Evolutionary conservation across 2,329 filamentous ascomycete species (phyloP).

Genomic region (Pseudogymnoascus sp.): DNA sequence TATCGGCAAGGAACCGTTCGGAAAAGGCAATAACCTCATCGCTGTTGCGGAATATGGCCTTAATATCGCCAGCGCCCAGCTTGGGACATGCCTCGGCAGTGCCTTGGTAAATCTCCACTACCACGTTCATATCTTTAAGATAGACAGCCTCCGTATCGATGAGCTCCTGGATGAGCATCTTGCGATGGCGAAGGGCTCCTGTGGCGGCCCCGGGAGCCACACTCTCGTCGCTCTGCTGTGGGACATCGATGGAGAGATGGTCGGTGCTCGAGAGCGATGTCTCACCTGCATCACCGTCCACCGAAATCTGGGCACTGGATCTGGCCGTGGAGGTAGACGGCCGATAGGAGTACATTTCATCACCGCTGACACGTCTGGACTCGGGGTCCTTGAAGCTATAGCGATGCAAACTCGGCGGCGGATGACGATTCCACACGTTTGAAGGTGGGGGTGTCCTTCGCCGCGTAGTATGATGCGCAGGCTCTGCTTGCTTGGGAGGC

Average conservation of each 20-base stretch:
- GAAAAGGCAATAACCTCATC: conserved; percentile 87
- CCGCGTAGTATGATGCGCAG: not conserved
- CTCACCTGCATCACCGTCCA: conserved; percentile 11
- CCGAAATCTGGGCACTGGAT: conserved; percentile 26
- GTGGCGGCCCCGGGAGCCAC: conserved; percentile 48
- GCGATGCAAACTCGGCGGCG: conserved; percentile 24
- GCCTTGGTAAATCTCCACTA: conserved; percentile 95
- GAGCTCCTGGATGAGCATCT: conserved; percentile 82
- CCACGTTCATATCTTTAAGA: conserved; percentile 91
- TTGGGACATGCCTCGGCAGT: conserved; percentile 77
- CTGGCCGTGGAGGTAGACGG: conserved; percentile 27
- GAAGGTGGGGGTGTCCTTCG: conserved; percentile 15
- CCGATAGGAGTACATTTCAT: conserved; percentile 25
- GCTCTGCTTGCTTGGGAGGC: not conserved
- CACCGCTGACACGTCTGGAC: conserved; percentile 24
- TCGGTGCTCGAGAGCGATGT: conserved; percentile 5
- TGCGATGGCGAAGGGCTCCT: conserved; percentile 70
- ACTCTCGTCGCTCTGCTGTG: conserved; percentile 30
- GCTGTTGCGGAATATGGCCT: conserved; percentile 85
- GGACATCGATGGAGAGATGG: conserved; percentile 8
- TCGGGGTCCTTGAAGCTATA: conserved; percentile 22
- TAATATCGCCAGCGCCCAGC: conserved; percentile 76
- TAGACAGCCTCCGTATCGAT: conserved; percentile 89
- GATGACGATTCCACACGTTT: conserved; percentile 18
- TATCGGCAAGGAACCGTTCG: conserved; percentile 65